Evolutionary conservation across 306 rosid species (phyloP).

Genomic region (Casuarina glauca): DNA sequence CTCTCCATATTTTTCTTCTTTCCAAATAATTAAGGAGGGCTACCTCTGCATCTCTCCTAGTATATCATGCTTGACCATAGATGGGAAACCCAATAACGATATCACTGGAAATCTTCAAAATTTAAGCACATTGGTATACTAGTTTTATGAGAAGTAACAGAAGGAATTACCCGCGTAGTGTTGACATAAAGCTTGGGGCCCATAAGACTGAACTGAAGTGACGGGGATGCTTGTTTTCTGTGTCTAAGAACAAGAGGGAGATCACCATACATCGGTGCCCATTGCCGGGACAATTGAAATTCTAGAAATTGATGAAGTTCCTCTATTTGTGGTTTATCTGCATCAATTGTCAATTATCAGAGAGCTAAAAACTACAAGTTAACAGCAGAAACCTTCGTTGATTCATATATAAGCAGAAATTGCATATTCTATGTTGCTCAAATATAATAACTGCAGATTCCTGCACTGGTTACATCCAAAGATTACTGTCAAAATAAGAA

Average conservation of each 20-base stretch:
- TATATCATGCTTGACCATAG: too few relatives aligned
- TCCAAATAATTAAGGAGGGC: too few relatives aligned
- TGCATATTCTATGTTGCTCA: background rate
- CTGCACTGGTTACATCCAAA: background rate
- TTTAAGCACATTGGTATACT: background rate
- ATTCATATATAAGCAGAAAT: background rate
- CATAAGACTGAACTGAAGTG: conserved; percentile 74
- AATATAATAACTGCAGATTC: background rate
- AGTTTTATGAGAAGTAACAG: background rate
- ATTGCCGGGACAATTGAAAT: conserved; percentile 83
- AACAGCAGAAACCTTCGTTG: background rate
- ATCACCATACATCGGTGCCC: conserved; percentile 92
- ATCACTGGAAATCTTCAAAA: background rate
- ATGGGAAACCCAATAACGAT: background rate
- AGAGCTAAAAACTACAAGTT: background rate
- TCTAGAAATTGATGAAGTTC: conserved; percentile 90
- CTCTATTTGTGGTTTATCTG: conserved; percentile 90
- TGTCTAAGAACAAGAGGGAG: conserved; percentile 68
- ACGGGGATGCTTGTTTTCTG: conserved; percentile 59
- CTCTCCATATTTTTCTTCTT: too few relatives aligned
- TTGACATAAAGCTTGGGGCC: conserved; percentile 92
- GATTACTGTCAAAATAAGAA: background rate
- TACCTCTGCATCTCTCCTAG: too few relatives aligned
- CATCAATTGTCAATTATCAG: conserved; percentile 27
- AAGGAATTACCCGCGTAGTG: conserved; percentile 62